Conservation (phyloP, 176 grass and related monocot species). For the Hsuehochloa calcarea region DNA sequence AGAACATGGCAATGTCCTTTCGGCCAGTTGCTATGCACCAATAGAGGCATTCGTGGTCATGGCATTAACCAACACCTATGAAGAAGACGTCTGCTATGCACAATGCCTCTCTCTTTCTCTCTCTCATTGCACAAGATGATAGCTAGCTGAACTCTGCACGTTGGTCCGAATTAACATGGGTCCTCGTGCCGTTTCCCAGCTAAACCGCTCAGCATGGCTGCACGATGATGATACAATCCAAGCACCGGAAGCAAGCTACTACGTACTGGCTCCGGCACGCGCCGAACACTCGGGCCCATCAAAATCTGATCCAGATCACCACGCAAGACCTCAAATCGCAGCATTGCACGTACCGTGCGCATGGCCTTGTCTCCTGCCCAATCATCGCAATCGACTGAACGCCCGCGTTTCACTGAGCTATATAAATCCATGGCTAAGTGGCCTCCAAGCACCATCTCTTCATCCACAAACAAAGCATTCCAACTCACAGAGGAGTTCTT, state of each 20-base stretch:
- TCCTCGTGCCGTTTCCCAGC: neutral
- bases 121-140: no score
- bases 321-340: neutral
- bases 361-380: conserved; percentile 37
- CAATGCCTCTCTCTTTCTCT: no score
- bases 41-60: no score
- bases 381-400: neutral
- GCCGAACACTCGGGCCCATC: conserved; percentile 23
- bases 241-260: neutral
- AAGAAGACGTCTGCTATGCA: no score
- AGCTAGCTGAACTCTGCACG: no score
- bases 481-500: neutral
- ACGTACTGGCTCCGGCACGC: neutral
- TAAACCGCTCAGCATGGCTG: neutral
- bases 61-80: no score
- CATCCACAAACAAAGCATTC: neutral
- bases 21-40: no score
- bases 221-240: neutral
- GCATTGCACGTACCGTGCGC: neutral
- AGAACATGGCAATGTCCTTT: no score
- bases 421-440: neutral
- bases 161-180: neutral
- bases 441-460: conserved; percentile 2
- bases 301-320: neutral
- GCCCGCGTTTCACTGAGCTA: neutral